Evolutionary conservation across 2,329 filamentous ascomycete genomes (phyloP), one percentile per base, ranked within the genome.

Genomic region (Sporothrix globosa): DNA sequence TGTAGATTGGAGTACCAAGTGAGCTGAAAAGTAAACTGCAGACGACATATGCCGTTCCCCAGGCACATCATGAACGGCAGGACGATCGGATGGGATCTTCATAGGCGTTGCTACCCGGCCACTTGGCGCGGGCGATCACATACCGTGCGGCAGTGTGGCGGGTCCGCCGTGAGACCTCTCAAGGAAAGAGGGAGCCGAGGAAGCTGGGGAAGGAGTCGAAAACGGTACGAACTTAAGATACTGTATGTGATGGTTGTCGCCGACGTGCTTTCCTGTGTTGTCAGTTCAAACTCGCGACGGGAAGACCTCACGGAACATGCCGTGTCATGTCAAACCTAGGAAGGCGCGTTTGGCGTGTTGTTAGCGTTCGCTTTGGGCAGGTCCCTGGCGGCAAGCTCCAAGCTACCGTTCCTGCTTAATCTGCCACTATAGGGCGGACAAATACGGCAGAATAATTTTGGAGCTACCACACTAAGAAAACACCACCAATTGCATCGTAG

Each of bases 281-380:
- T 27, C 58, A 44, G 4, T 24, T 17, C 10, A 61, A 19, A 14
- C 34, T 44, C 39, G 58, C 41, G 58, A 48, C 44, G 24, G 61
- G 61, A 50, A 44, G 67, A 13, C 7, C 17, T 17, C 14, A 13
- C 67, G 67, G 67, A 50, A 68, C 67, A 10, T 68, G 67, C 67
- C 67, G 67, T 7, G 39, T 60, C 41, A 17, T 68, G 53, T 4
- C n/a, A 6, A 14, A 21, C 7, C n/a, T 9, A 60, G 53, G 67
- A 68, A 68, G 27, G 52, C 67, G 67, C 67, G 66, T 46, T 24
- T 48, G 53, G 67, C 52, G 21, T 27, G 4, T 24, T 46, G 39
- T 39, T n/a, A 24, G 27, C 34, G 52, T 17, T 54, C 27, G 54
- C 19, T n/a, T 19, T 21, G 34, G 56, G n/a, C 19, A 24, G 13